A percentile compares a stretch with the other conserved stretches of the same genome.
These are phyloP conservation scores for Apiotrichum gamsii DNA, from an alignment of 1,284 basidiomycete species.

Conservation along the genomic window DNA sequence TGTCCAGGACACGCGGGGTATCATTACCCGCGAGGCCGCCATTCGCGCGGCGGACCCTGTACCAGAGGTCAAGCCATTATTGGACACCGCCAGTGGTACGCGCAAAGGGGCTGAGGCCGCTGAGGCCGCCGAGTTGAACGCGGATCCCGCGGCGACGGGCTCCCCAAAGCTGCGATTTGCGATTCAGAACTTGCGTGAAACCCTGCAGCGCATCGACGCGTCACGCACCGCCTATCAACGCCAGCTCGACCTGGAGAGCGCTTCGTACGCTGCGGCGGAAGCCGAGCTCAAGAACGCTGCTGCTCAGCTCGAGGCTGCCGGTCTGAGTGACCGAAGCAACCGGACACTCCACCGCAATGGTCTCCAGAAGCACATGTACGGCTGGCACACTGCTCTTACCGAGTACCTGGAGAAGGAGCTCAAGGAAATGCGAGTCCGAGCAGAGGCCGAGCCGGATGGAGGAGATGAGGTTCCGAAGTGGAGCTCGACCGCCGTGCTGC, in stretches of 20 bases:
- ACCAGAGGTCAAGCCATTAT: constrained; percentile 35
- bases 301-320: constrained; percentile 57
- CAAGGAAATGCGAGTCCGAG: constrained; percentile 50
- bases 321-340: constrained; percentile 24
- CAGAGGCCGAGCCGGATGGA: constrained; percentile 24
- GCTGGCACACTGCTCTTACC: constrained; percentile 69
- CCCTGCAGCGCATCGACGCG: constrained; percentile 57
- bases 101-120: too few species aligned
- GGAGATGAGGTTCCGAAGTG: constrained; percentile 5
- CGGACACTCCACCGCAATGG: constrained; percentile 55
- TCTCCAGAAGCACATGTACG: constrained; percentile 77
- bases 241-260: constrained; percentile 74
- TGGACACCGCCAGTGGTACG: constrained; percentile 18
- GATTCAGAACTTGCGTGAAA: constrained; percentile 63
- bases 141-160: too few species aligned
- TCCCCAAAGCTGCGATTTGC: constrained; percentile 37
- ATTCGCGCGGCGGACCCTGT: neutral
- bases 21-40: too few species aligned
- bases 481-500: constrained; percentile 19
- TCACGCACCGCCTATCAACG: constrained; percentile 60
- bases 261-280: constrained; percentile 74
- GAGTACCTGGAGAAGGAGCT: constrained; percentile 57
- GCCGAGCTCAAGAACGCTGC: constrained; percentile 64
- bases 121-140: neutral
- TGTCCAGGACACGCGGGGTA: constrained; percentile 17